Conservation (phyloP, 2,329 filamentous ascomycete species). For the Chrysoporthe austroafricana region DNA sequence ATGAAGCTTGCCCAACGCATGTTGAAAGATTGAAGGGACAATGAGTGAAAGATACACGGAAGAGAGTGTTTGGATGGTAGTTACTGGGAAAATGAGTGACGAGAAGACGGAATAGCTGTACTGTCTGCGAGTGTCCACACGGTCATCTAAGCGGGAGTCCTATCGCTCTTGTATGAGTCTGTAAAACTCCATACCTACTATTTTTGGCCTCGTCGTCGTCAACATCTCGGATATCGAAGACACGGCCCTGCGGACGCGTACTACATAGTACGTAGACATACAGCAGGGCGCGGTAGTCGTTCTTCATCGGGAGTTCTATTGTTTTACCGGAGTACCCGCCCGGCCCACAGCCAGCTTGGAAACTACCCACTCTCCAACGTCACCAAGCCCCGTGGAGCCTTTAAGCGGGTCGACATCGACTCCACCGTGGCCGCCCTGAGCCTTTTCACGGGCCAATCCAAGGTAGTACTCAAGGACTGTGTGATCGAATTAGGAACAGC, state of each 20-base stretch:
- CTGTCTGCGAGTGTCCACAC: background rate
- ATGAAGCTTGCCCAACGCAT: constrained; percentile 17
- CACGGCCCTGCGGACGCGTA: background rate
- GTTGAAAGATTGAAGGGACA: background rate
- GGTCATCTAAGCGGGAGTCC: background rate
- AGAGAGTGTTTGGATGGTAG: background rate
- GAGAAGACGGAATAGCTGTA: constrained; percentile 4
- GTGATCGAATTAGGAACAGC: background rate
- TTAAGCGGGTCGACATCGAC: background rate
- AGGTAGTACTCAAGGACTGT: background rate
- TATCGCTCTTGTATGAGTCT: background rate
- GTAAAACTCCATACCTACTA: background rate
- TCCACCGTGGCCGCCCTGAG: background rate
- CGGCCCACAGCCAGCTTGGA: background rate
- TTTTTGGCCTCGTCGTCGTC: background rate
- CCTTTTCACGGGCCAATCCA: background rate
- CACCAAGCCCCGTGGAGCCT: background rate
- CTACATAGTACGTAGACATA: background rate
- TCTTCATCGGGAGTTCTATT: background rate
- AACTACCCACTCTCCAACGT: background rate
- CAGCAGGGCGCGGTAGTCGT: background rate
- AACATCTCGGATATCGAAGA: background rate
- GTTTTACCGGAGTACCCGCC: background rate
- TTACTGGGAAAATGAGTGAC: constrained; percentile 10
- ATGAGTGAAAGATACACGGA: background rate